Percentiles rank a stretch among this genome's conserved stretches.
phyloP scores from a whole-genome alignment of 1,284 basidiomycete species.

The Melampsora occidentalis region DNA sequence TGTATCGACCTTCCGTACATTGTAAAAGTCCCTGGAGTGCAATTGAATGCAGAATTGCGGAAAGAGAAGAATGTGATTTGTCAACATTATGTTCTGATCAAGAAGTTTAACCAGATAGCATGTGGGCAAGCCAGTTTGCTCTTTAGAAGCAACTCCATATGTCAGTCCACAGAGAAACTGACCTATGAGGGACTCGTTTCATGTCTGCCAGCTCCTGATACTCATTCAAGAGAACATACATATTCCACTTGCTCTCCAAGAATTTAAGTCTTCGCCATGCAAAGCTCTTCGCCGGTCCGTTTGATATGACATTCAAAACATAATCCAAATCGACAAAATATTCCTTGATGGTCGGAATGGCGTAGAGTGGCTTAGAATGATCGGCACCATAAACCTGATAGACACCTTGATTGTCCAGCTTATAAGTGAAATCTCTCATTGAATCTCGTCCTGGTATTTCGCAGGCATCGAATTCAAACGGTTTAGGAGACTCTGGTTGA shows the following conservation, averaged over 20 bases:
- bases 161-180: neutral
- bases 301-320: slow-evolving; percentile 55
- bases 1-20: slow-evolving; percentile 92
- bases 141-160: no score
- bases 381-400: slow-evolving; percentile 69
- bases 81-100: neutral
- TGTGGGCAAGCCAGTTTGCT: no score
- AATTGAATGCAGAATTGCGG: neutral
- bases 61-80: neutral
- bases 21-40: slow-evolving; percentile 84
- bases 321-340: slow-evolving; percentile 97
- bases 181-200: slow-evolving; percentile 66
- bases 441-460: slow-evolving; percentile 66
- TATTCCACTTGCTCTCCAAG: slow-evolving; percentile 88
- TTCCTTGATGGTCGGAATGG: slow-evolving; percentile 81
- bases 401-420: slow-evolving; percentile 78
- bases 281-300: slow-evolving; percentile 90
- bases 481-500: slow-evolving; percentile 39
- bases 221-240: slow-evolving; percentile 90
- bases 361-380: slow-evolving; percentile 63
- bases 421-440: slow-evolving; percentile 61
- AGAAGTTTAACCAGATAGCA: no score
- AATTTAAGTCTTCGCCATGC: slow-evolving; percentile 91
- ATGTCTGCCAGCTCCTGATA: slow-evolving; percentile 92
- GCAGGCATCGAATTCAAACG: slow-evolving; percentile 67